Evolutionary conservation across 2,329 filamentous ascomycete species (phyloP).

Genomic region (Coniochaeta prunicola): DNA sequence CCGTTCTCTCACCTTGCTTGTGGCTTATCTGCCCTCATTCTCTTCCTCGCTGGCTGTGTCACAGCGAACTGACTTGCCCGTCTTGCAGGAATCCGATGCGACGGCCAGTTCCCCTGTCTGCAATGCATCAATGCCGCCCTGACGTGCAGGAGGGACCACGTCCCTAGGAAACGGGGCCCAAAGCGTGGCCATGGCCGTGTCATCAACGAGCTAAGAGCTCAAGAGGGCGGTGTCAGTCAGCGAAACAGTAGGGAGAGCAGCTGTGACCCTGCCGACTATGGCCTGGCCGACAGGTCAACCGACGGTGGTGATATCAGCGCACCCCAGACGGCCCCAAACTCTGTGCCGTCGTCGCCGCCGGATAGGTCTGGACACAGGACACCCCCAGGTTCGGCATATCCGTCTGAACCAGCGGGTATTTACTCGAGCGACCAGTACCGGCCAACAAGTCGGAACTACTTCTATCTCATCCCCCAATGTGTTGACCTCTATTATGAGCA

Average conservation of each 20-base stretch:
- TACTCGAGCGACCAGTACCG: conserved; percentile 35
- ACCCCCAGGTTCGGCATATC: conserved; percentile 2
- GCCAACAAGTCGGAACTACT: conserved; percentile 32
- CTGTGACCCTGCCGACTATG: conserved; percentile 18
- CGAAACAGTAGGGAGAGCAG: conserved; percentile 32
- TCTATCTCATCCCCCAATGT: conserved; percentile 43
- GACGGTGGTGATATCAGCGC: conserved; percentile 7
- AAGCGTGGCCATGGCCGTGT: conserved; percentile 57
- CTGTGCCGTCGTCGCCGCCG: conserved; percentile 11
- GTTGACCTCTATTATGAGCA: conserved; percentile 55
- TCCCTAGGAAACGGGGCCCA: conserved; percentile 57
- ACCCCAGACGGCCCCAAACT: conserved; percentile 3
- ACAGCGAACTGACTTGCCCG: conserved; percentile 8
- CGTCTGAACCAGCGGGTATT: conserved; percentile 27
- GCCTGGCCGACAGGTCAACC: conserved; percentile 2
- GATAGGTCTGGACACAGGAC: not conserved
- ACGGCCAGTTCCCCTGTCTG: conserved; percentile 46
- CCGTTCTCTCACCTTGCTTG: not conserved
- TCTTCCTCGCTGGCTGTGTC: conserved; percentile 8
- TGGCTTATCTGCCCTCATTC: conserved; percentile 4
- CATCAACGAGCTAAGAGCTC: conserved; percentile 51
- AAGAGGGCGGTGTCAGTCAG: conserved; percentile 31
- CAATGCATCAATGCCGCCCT: conserved; percentile 53
- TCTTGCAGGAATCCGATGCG: conserved; percentile 33
- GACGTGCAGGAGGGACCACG: conserved; percentile 57